These are phyloP conservation scores for Trichosphaerium sp. DNA, from an alignment of 78 protist species.

Conservation along the genomic window DNA sequence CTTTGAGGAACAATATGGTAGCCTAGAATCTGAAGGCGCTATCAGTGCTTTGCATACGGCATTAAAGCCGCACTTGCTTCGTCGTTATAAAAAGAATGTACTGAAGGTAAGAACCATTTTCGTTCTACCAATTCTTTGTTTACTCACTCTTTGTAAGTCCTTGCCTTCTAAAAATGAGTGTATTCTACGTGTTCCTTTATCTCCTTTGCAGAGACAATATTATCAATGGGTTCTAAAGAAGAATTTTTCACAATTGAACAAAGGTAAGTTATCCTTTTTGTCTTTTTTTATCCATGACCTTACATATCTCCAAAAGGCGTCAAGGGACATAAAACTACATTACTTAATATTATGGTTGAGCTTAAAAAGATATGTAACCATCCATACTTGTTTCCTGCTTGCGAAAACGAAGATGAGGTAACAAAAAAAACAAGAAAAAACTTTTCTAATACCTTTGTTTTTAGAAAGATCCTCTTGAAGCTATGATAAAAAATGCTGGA, in stretches of 20 bases:
- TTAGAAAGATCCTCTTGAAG: conserved; percentile 18
- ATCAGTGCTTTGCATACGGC: conserved; percentile 53
- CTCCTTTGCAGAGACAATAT: conserved; percentile 58
- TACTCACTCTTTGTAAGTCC: neutral
- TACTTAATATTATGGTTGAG: conserved; percentile 78
- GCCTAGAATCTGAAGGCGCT: conserved; percentile 25
- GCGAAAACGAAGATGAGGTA: conserved; percentile 11
- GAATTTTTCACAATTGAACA: conserved; percentile 9
- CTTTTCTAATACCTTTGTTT: too few species aligned
- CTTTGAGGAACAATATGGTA: conserved; percentile 22
- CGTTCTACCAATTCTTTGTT: neutral
- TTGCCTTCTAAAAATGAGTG: conserved; percentile 66
- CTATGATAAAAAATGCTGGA: conserved; percentile 45
- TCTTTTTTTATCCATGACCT: conserved; percentile 9
- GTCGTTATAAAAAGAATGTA: conserved; percentile 82
- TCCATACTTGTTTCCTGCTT: conserved; percentile 70
- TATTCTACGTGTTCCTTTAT: conserved; percentile 75
- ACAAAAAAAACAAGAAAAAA: too few species aligned
- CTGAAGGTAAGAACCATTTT: conserved; percentile 41
- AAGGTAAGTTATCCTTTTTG: neutral
- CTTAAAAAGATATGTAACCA: conserved; percentile 92
- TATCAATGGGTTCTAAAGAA: conserved; percentile 51
- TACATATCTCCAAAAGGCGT: conserved; percentile 43
- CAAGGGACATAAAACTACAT: conserved; percentile 26
- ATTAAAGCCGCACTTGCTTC: conserved; percentile 71